These are phyloP conservation scores for Polyporus tsugae DNA, from an alignment of 1,284 basidiomycete genomes.

Conservation along the genomic window DNA sequence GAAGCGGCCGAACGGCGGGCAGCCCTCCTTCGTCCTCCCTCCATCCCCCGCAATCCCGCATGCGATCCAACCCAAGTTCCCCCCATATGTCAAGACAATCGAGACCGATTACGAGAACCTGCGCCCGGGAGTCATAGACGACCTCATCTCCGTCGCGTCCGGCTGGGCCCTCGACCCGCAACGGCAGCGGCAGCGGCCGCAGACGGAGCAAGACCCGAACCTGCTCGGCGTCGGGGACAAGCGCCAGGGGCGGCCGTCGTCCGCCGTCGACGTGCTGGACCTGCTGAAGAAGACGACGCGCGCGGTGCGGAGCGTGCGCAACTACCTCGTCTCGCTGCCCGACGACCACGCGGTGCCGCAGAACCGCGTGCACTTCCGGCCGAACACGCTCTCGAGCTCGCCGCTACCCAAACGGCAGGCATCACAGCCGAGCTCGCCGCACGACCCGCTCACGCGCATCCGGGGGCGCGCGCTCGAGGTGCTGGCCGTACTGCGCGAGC, in stretches of 20 bases:
- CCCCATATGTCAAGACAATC: conserved; percentile 65
- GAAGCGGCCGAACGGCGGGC: conserved; percentile 42
- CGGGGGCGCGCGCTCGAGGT: conserved; percentile 81
- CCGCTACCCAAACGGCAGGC: conserved; percentile 48
- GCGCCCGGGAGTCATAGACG: conserved; percentile 74
- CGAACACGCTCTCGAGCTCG: conserved; percentile 48
- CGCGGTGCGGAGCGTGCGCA: conserved; percentile 80
- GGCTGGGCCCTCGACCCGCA: conserved; percentile 59
- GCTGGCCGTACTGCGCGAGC: conserved; percentile 71
- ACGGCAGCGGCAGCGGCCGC: conserved; percentile 23
- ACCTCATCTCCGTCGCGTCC: conserved; percentile 65
- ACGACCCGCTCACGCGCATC: conserved; percentile 72
- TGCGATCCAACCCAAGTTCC: conserved; percentile 51
- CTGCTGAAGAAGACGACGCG: conserved; percentile 79
- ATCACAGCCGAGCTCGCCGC: conserved; percentile 45
- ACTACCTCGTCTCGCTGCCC: conserved; percentile 82
- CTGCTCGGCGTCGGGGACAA: conserved; percentile 37
- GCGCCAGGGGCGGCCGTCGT: conserved; percentile 18
- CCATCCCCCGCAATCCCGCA: conserved; percentile 70
- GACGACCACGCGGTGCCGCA: conserved; percentile 71
- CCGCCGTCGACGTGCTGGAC: conserved; percentile 62
- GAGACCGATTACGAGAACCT: conserved; percentile 78
- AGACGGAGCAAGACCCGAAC: conserved; percentile 33
- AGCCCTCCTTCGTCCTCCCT: conserved; percentile 66
- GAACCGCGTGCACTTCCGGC: conserved; percentile 55